Evolutionary conservation across 2,329 filamentous ascomycete species (phyloP), one percentile per base, ranked within the genome.

Genomic region (Chrysoporthe puriensis): DNA sequence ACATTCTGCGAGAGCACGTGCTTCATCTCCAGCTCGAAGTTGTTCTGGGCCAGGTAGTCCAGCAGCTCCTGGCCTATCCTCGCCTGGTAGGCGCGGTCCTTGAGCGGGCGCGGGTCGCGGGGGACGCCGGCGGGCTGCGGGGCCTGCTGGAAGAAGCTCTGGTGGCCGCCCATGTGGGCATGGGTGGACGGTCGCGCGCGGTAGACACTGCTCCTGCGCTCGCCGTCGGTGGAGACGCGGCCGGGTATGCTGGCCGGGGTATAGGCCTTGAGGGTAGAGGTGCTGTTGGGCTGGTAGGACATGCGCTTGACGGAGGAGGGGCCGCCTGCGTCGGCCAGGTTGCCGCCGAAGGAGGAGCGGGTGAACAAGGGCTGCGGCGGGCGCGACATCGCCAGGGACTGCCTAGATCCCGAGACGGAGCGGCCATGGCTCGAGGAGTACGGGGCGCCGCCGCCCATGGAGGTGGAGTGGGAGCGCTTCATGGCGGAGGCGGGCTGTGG

Each of bases 21-120:
- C 80, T 97, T 97, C 90, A 96, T 97, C 73, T 98, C 94, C 86
- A 97, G 89, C 79, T 99, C 96, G 75, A 98, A 99, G 76, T 97
- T 97, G 78, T 97, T 91, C 67, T 94, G 90, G 0, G 93, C 90
- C 76, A 99, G 86, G 76, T 97, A 99, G 72, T 99, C 96, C 72
- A 97, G 82, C 66, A 99, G 81, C 75, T 99, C 94, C 73, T 96
- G 91, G 8, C 91, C 93, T 78, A 99, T 94, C 66, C 90, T 88
- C 42, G 88, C 85, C 76, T 96, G 92, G 73, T 91, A 97, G 32
- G 86, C 85, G 48, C 92, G 85, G 76, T 98, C 93, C 75, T 90
- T 92, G 64, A 98, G 82, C 16, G 94, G 92, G 66, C 96, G 88
- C 1, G 96, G 95, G 76, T 99, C 96, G 70, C 89, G 87, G 0